phyloP scores from a whole-genome alignment of 495 filamentous ascomycete species.

The Talaromyces ruber region DNA sequence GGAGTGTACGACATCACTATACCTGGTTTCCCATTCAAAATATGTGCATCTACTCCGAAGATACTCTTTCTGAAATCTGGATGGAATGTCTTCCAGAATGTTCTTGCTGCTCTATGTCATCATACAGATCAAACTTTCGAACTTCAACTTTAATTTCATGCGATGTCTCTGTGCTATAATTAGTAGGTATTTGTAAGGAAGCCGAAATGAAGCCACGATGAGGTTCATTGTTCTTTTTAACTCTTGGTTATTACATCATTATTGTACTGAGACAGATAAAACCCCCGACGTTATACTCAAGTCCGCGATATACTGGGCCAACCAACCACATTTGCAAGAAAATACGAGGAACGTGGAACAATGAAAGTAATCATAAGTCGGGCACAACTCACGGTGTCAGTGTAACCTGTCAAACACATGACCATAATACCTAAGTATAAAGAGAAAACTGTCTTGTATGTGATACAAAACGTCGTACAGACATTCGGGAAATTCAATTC shows the following conservation, averaged over 20 bases:
- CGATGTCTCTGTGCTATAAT: background rate
- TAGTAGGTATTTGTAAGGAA: background rate
- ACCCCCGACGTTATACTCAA: background rate
- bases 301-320: background rate
- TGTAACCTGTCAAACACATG: background rate
- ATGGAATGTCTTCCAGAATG: background rate
- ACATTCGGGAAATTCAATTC: background rate
- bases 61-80: background rate
- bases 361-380: background rate
- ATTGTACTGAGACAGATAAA: background rate
- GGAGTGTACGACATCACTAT: background rate
- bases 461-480: background rate
- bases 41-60: background rate
- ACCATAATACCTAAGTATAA: background rate
- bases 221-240: background rate
- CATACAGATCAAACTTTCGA: background rate
- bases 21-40: no score
- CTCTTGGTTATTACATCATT: background rate
- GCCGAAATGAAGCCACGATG: background rate
- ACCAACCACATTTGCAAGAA: background rate
- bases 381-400: background rate
- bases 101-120: background rate
- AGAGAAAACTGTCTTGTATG: no score
- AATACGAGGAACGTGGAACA: background rate
- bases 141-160: background rate